Conservation (phyloP, 2,329 filamentous ascomycete genomes). For the Pestalotiopsis sp. region DNA sequence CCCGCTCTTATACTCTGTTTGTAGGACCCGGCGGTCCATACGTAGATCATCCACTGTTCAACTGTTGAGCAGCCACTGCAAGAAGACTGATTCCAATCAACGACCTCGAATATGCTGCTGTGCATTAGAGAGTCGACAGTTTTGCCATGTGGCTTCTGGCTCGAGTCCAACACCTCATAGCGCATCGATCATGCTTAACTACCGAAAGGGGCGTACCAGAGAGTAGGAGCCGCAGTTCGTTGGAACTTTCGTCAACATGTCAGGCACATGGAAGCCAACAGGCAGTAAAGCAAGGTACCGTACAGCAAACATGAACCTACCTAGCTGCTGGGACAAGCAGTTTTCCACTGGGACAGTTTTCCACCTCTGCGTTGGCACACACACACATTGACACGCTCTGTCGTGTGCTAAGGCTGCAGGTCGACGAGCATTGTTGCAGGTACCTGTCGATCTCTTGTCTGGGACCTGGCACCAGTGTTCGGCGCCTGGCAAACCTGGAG, state of each 20-base stretch:
- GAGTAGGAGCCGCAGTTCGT: not conserved
- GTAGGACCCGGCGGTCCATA: not conserved
- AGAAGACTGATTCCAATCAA: not conserved
- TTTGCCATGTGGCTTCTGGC: not conserved
- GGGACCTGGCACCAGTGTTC: not conserved
- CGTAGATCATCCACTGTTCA: not conserved
- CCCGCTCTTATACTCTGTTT: not conserved
- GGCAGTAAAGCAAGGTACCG: not conserved
- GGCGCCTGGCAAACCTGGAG: not conserved
- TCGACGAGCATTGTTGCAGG: not conserved
- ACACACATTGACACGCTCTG: not conserved
- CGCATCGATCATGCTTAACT: not conserved
- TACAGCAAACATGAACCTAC: no score
- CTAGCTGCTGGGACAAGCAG: no score
- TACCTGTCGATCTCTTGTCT: constrained; percentile 3
- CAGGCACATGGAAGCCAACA: not conserved
- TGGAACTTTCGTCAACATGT: not conserved
- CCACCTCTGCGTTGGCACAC: not conserved
- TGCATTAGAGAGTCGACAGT: not conserved
- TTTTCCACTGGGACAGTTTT: not conserved
- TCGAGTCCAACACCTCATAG: not conserved
- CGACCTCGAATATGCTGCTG: not conserved
- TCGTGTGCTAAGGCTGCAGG: not conserved
- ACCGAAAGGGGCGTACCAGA: not conserved
- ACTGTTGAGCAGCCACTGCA: not conserved